A percentile compares a stretch with the other conserved stretches of the same genome.
Evolutionary conservation across 768 basidiomycete genomes (phyloP).

Genomic region (Agaricus subrufescens): DNA sequence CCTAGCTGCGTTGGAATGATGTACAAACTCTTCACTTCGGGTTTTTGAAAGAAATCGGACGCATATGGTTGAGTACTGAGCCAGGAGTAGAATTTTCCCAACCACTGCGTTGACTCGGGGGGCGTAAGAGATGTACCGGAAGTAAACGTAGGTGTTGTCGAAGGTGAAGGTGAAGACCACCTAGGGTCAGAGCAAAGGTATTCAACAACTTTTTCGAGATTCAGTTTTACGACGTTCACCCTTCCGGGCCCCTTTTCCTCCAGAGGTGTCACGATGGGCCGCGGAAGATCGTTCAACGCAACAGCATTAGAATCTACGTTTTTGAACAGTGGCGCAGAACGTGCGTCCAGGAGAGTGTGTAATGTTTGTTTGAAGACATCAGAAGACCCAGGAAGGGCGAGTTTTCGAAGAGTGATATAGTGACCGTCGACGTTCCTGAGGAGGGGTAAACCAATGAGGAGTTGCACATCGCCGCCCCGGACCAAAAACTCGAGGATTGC

Average conservation of each 20-base stretch:
- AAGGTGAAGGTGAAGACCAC: background rate
- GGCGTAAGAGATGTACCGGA: background rate
- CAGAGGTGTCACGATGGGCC: conserved; percentile 17
- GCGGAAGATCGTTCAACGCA: conserved; percentile 22
- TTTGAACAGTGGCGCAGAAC: background rate
- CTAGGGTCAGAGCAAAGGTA: conserved; percentile 20
- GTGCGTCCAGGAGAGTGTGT: conserved; percentile 24
- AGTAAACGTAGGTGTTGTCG: background rate
- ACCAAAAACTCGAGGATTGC: conserved; percentile 30
- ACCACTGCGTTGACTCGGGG: background rate
- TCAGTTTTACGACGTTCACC: conserved; percentile 29
- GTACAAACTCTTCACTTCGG: background rate
- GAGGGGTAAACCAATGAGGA: conserved; percentile 35
- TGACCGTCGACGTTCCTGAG: conserved; percentile 24
- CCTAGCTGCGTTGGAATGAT: conserved; percentile 5
- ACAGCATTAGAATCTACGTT: conserved; percentile 19
- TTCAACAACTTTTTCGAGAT: conserved; percentile 19
- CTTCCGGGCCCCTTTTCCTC: conserved; percentile 16
- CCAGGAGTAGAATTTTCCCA: conserved; percentile 4
- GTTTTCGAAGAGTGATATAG: conserved; percentile 17
- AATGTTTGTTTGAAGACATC: background rate
- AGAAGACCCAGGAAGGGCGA: background rate
- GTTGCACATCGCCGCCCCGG: conserved; percentile 22
- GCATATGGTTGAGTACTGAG: background rate
- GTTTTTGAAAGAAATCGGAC: background rate